phyloP scores from a whole-genome alignment of 2,329 filamentous ascomycete species.

The Magnaporthales sp. region DNA sequence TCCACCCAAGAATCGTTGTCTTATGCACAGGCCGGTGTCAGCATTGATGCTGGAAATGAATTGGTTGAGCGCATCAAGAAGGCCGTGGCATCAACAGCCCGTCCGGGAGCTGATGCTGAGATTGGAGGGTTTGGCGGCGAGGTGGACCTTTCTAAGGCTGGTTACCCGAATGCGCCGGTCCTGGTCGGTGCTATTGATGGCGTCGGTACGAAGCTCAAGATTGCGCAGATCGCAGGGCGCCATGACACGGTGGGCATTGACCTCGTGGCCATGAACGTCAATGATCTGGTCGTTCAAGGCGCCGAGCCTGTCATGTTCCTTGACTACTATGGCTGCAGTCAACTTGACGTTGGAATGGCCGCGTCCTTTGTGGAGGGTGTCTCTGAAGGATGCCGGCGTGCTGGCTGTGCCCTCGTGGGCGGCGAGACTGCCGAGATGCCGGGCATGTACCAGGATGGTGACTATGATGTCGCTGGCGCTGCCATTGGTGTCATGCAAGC shows the following conservation, averaged over 20 bases:
- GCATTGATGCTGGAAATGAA: conserved; percentile 87
- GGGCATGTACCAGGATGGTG: conserved; percentile 78
- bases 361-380: conserved; percentile 88
- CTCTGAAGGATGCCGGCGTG: conserved; percentile 74
- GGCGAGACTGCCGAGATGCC: conserved; percentile 99
- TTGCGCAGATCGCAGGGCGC: conserved; percentile 81
- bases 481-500: conserved; percentile 75
- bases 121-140: conserved; percentile 94
- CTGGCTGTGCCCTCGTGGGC: conserved; percentile 85
- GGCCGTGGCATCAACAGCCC: conserved; percentile 75
- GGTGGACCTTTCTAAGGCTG: conserved; percentile 67
- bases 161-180: conserved; percentile 66
- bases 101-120: conserved; percentile 81
- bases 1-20: conserved; percentile 54
- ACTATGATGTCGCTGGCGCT: conserved; percentile 89
- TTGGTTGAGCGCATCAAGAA: conserved; percentile 89
- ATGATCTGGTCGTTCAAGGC: conserved; percentile 92
- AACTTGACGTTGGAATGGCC: conserved; percentile 68
- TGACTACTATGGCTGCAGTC: conserved; percentile 94
- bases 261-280: conserved; percentile 98
- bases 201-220: conserved; percentile 93
- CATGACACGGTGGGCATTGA: conserved; percentile 95
- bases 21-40: conserved; percentile 88
- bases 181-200: conserved; percentile 94
- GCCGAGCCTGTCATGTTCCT: conserved; percentile 94